Base-by-base conservation (phyloP, 257 asterid species). In the Scutellaria baicalensis region DNA sequence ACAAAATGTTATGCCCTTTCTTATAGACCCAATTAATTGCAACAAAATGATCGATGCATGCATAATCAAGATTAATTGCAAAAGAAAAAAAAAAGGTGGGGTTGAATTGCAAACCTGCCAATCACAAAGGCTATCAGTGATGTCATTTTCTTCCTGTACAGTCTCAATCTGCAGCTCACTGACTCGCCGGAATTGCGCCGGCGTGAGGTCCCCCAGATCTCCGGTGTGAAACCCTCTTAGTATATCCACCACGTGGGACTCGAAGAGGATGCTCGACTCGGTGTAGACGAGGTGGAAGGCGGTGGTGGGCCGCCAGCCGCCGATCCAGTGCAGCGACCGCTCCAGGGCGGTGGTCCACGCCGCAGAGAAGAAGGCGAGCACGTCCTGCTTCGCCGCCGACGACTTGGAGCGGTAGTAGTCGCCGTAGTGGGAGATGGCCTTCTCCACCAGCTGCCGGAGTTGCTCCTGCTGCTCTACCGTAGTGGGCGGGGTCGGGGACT, bases 271-370 rank as follows among this genome's bases (percentile, higher is more conserved):
- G 84, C 97, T 85, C 1, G 91, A 79, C 76, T 92, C 96, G 0
- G 98, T 82, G 75, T 92, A 92, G 11, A 89, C 59, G 18, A 92
- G 76, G 82, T 92, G 98, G 74, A 86, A 89, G 13, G 89, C 91
- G 21, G 95, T 88, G 78, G 97, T 92, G 38, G 98, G 97, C 0
- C 98, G 83, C 97, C 96, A 90, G 0, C 98, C 98, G 4, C 86
- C 87, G 52, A 92, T 83, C 97, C 97, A 92, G 35, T 82, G 86
- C 56, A 92, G 88, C 1, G 95, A 86, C 1, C 89, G 82, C 73
- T 92, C 97, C 0, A 92, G 83, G 20, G 86, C 57, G 55, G 88
- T 74, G 56, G 77, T 49, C 96, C 96, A 92, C 14, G 92, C 88
- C 1, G 93, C 85, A 1, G 85, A 3, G 59, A 79, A 84, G 72